Percentiles rank a stretch among this genome's conserved stretches.
Conservation (phyloP, 495 filamentous ascomycete genomes). For the Endocarpon pusillum region DNA sequence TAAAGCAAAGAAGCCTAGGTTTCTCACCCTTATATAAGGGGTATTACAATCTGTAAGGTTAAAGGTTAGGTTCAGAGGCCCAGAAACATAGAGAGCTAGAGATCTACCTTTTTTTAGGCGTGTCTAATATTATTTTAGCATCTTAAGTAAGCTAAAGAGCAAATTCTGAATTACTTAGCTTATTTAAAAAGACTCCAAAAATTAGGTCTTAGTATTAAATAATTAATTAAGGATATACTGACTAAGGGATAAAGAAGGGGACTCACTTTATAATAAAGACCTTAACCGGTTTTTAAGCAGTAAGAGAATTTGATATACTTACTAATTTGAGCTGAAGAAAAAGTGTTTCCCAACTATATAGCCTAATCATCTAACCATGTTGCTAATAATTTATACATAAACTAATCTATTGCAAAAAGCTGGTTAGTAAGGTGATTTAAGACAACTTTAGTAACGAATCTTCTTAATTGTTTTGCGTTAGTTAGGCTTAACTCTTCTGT, state of each 20-base stretch:
- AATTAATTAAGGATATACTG: neutral
- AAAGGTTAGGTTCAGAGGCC: neutral
- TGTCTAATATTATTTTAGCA: conserved; percentile 8
- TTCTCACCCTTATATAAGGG: conserved; percentile 3
- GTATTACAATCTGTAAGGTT: conserved; percentile 4
- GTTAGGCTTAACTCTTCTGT: neutral
- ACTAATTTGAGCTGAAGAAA: neutral
- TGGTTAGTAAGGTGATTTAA: neutral
- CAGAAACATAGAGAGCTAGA: neutral
- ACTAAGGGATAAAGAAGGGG: neutral
- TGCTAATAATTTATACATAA: neutral
- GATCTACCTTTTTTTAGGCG: conserved; percentile 6
- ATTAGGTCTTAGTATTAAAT: conserved; percentile 4
- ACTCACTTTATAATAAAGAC: conserved; percentile 4
- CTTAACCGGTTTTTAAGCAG: conserved; percentile 2
- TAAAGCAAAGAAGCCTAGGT: conserved; percentile 5
- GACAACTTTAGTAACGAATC: neutral
- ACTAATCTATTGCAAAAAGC: conserved; percentile 1
- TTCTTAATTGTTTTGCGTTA: neutral
- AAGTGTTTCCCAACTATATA: neutral
- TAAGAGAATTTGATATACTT: conserved; percentile 5
- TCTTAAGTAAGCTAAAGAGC: conserved; percentile 7
- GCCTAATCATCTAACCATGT: neutral
- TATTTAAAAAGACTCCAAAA: conserved; percentile 9
- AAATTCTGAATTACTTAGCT: conserved; percentile 7